These are phyloP conservation scores for Dothideomycetes sp. DNA, from an alignment of 2,329 filamentous ascomycete genomes.

Conservation along the genomic window DNA sequence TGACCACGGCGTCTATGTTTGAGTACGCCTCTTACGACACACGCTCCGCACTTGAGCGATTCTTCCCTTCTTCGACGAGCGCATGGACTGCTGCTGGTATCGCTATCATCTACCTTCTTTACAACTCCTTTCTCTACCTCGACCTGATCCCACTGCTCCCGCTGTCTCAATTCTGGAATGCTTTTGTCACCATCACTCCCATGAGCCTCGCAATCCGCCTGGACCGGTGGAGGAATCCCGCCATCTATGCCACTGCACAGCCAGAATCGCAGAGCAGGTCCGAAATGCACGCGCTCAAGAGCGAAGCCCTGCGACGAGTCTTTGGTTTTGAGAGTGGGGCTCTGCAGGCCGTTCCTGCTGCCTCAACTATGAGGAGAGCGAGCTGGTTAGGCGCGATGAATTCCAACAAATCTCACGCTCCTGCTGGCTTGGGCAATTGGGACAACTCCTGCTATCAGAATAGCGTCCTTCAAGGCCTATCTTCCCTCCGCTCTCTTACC, in stretches of 20 bases:
- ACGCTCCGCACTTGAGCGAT: neutral
- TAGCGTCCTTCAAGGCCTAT: constrained; percentile 63
- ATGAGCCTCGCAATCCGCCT: constrained; percentile 45
- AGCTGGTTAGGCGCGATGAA: constrained; percentile 5
- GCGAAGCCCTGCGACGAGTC: constrained; percentile 22
- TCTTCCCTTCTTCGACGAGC: neutral
- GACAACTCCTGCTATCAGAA: constrained; percentile 98
- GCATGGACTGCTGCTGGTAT: constrained; percentile 12
- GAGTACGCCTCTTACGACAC: constrained; percentile 1
- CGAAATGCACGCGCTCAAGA: constrained; percentile 24
- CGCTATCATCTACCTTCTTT: constrained; percentile 19
- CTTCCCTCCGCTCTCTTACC: constrained; percentile 59
- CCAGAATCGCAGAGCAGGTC: neutral
- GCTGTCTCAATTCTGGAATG: constrained; percentile 48
- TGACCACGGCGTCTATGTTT: constrained; percentile 3
- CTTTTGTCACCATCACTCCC: constrained; percentile 46
- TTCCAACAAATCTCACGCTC: constrained; percentile 18
- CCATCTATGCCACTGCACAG: neutral
- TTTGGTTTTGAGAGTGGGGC: constrained; percentile 28
- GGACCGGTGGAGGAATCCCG: constrained; percentile 23
- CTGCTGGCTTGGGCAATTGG: constrained; percentile 69
- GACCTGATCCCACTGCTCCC: constrained; percentile 21
- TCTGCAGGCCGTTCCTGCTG: constrained; percentile 11
- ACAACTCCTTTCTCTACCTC: constrained; percentile 19
- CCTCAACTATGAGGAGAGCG: constrained; percentile 5